Percentiles rank a stretch among this genome's conserved stretches.
phyloP scores from a whole-genome alignment of 768 basidiomycete species.

The Tricholoma hemisulphureum region DNA sequence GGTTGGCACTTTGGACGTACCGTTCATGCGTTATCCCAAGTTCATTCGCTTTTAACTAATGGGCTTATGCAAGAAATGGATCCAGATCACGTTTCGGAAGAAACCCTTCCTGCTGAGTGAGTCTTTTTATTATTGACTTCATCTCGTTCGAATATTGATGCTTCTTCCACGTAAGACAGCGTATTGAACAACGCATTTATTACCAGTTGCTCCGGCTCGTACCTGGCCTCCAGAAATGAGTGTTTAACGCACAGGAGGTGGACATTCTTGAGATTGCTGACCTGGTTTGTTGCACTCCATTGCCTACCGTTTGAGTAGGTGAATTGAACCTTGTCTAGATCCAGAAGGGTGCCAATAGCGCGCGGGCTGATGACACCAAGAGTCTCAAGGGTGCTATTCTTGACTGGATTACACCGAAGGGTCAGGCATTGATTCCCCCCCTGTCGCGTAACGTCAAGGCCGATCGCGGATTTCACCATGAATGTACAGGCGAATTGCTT shows the following conservation, averaged over 20 bases:
- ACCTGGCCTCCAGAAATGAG: not conserved
- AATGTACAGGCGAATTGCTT: no score
- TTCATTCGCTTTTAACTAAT: not conserved
- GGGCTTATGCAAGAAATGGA: not conserved
- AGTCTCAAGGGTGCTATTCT: not conserved
- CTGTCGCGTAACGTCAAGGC: no score
- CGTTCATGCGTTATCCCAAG: not conserved
- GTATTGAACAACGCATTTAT: not conserved
- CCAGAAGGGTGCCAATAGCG: not conserved
- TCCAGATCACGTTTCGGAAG: not conserved
- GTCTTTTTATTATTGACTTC: not conserved
- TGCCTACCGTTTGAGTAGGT: not conserved
- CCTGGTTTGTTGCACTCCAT: not conserved
- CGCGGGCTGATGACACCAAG: no score
- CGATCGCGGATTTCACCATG: no score
- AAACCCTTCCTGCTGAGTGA: not conserved
- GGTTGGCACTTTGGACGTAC: not conserved
- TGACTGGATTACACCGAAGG: not conserved
- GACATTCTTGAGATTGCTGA: not conserved
- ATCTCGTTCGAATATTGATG: not conserved
- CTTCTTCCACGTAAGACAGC: not conserved
- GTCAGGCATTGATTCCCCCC: no score
- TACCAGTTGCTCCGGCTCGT: not conserved
- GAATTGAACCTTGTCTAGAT: not conserved
- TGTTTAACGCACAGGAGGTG: not conserved